Evolutionary conservation across 1,284 basidiomycete species (phyloP).

Genomic region (Butyriboletus regius): DNA sequence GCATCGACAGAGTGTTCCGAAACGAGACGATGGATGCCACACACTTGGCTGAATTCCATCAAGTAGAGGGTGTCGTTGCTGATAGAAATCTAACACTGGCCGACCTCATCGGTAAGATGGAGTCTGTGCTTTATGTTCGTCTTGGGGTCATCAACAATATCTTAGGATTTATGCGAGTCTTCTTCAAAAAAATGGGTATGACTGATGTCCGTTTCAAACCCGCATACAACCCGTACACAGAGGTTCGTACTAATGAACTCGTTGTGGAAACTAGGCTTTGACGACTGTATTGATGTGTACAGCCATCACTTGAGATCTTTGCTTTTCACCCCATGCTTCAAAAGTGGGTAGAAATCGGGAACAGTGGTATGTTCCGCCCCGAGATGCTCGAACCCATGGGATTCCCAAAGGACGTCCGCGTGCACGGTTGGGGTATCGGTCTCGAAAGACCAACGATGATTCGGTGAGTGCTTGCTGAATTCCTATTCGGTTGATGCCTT

Average conservation of each 20-base stretch:
- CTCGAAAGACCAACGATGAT: conserved; percentile 99
- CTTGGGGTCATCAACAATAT: neutral
- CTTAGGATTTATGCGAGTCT: conserved; percentile 92
- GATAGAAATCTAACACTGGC: conserved; percentile 92
- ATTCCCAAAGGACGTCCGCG: conserved; percentile 91
- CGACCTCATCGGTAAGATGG: conserved; percentile 76
- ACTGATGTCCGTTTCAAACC: conserved; percentile 93
- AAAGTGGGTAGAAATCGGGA: conserved; percentile 94
- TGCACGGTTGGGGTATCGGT: conserved; percentile 94
- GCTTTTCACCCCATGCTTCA: conserved; percentile 91
- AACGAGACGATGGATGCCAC: conserved; percentile 99
- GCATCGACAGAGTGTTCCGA: conserved; percentile 96
- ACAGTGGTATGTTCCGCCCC: conserved; percentile 98
- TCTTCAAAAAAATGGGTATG: conserved; percentile 98
- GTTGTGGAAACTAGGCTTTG: neutral
- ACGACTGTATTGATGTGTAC: conserved; percentile 2
- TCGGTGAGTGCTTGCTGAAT: conserved; percentile 48
- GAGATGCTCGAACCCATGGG: conserved; percentile 99
- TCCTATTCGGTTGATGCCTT: neutral
- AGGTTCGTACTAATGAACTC: conserved; percentile 45
- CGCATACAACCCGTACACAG: conserved; percentile 93
- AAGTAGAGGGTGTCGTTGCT: conserved; percentile 98
- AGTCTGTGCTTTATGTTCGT: neutral
- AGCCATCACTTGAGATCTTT: conserved; percentile 99
- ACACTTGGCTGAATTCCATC: conserved; percentile 99